Conservation (phyloP, 345 rosid species). For the Syzygium aqueum region DNA sequence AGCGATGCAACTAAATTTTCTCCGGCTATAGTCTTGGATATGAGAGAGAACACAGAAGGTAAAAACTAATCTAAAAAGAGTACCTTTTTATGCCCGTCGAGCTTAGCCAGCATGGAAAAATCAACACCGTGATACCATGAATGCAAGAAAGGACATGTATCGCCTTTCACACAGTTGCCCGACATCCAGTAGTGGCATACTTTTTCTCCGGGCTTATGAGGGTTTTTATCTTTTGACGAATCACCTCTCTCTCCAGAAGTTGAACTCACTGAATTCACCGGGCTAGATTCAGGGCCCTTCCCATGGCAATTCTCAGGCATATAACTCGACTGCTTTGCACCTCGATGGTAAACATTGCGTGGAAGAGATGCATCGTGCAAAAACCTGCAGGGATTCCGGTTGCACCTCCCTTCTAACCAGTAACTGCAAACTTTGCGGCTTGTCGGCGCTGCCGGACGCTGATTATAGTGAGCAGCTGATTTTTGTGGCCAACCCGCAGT, state of each 20-base stretch:
- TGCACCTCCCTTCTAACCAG: slow-evolving; percentile 18
- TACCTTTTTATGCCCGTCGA: slow-evolving; percentile 27
- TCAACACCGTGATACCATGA: slow-evolving; percentile 18
- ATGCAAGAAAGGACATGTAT: slow-evolving; percentile 17
- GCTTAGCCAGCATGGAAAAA: slow-evolving; percentile 20
- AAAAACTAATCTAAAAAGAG: neutral
- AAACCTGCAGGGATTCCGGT: slow-evolving; percentile 23
- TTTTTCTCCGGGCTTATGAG: neutral
- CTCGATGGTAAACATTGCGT: neutral
- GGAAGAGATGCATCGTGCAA: slow-evolving; percentile 2
- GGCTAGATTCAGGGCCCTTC: neutral
- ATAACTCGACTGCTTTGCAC: neutral
- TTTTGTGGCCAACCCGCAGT: neutral
- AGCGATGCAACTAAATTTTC: neutral
- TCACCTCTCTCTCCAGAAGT: neutral
- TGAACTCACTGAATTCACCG: neutral
- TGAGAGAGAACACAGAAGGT: neutral
- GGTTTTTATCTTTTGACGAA: neutral
- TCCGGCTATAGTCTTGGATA: neutral
- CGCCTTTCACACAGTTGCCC: slow-evolving; percentile 17
- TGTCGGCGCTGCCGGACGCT: neutral
- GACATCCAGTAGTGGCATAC: slow-evolving; percentile 16
- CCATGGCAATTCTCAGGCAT: neutral
- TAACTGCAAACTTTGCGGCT: neutral
- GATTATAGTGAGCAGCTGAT: neutral